Evolutionary conservation across 2,329 filamentous ascomycete species (phyloP), one percentile per base, ranked within the genome.

Genomic region (Aspergillus cejpii): DNA sequence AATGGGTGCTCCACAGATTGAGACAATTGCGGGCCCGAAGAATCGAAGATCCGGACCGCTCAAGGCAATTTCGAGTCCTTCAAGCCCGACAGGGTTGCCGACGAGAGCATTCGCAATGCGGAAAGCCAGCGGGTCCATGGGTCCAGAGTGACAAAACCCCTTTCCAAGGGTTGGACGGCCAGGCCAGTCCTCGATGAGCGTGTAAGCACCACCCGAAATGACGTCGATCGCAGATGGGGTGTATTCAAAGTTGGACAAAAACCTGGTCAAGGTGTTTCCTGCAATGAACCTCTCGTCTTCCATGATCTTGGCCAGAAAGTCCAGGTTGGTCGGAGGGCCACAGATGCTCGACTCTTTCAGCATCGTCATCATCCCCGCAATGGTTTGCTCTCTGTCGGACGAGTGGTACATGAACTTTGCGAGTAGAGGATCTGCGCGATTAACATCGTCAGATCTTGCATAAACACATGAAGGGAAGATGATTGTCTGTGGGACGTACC

Each of bases 111-210:
- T 84, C 2, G 77, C 79, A 21, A 81, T 68, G 19, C 74, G 73
- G 37, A 77, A 75, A 1, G 76, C 71, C n/a, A 82, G 56, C 1
- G 73, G 68, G 54, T 83, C 80, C 79, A 83, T 82, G 0, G 80
- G 78, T 0, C 80, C 80, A 3, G 73, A 71, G 24, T 79, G 75
- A 3, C 75, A 75, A 39, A 83, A 76, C 5, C 79, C 80, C 54
- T 74, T 73, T 1, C 78, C 78, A 2, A 80, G 68, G 0, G 68
- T 70, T 2, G 75, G 73, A n/a, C 80, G 66, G 0, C 74, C 79
- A 1, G 78, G 78, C 37, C 73, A 73, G 48, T 83, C 79, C 58
- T 83, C 75, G 1, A 83, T 68, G 1, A 77, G 63, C 0, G 79
- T 81, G 49, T 78, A 79, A 1, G 75, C 72, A 5, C 79, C 79